Evolutionary conservation across 163 green algal genomes (phyloP).

Genomic region (Scenedesmus sp.): DNA sequence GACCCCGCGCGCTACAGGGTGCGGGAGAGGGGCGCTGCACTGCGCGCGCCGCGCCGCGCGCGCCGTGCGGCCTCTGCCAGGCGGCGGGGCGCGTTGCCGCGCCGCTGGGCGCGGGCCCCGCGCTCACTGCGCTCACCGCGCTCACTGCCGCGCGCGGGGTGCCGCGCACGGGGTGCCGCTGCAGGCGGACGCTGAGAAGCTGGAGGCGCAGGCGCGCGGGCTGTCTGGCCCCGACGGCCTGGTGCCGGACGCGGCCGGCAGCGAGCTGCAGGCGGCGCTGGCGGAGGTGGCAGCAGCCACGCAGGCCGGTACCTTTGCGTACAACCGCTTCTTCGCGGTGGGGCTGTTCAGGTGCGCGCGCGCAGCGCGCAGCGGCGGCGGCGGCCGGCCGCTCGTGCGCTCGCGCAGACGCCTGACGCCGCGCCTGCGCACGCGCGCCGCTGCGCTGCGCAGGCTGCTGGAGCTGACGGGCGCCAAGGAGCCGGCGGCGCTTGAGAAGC

Average conservation of each 20-base stretch:
- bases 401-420: neutral
- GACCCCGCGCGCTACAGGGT: constrained; percentile 75
- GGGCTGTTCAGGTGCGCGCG: constrained; percentile 81
- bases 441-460: constrained; percentile 56
- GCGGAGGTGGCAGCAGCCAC: constrained; percentile 56
- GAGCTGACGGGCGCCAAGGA: constrained; percentile 87
- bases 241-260: constrained; percentile 56
- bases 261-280: constrained; percentile 69
- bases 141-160: neutral
- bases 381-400: neutral
- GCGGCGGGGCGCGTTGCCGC: too few relatives aligned
- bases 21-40: too few relatives aligned
- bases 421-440: neutral
- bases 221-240: constrained; percentile 57
- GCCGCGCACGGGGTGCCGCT: constrained; percentile 2
- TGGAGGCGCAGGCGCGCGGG: constrained; percentile 65
- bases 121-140: too few relatives aligned
- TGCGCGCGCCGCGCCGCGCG: too few relatives aligned
- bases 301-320: constrained; percentile 74
- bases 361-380: neutral
- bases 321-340: constrained; percentile 95
- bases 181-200: constrained; percentile 60
- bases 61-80: too few relatives aligned
- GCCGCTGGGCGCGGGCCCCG: neutral
- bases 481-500: constrained; percentile 77